Evolutionary conservation across 306 rosid genomes (phyloP).

Genomic region (Urtica urens): DNA sequence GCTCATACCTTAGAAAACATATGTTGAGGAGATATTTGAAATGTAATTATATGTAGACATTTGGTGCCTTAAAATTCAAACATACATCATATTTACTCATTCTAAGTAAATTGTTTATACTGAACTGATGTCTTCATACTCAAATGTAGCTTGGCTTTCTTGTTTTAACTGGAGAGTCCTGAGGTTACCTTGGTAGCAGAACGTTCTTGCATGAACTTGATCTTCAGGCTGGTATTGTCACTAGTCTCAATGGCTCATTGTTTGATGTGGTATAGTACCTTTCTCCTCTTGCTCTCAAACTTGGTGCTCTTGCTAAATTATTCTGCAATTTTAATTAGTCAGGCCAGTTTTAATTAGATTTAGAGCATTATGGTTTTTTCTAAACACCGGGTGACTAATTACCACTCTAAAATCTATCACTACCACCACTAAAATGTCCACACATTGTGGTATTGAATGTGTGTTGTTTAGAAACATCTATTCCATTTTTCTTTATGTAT

Average conservation of each 20-base stretch:
- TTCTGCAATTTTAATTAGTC: constrained; percentile 2
- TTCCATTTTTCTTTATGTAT: neutral
- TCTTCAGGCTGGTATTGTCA: constrained; percentile 70
- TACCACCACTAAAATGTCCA: no score
- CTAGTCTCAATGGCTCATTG: constrained; percentile 52
- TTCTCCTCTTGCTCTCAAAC: constrained; percentile 8
- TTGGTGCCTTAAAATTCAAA: no score
- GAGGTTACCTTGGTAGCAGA: constrained; percentile 99
- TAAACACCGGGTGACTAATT: no score
- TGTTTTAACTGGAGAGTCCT: constrained; percentile 80
- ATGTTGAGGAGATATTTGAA: no score
- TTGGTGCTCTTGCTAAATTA: constrained; percentile 1
- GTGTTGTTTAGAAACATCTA: no score
- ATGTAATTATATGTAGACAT: no score
- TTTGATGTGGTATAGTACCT: constrained; percentile 61
- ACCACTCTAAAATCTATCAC: no score
- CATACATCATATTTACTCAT: no score
- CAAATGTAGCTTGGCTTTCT: constrained; percentile 73
- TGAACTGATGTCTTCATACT: constrained; percentile 31
- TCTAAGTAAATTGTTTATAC: neutral
- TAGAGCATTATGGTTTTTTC: no score
- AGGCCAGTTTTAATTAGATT: no score
- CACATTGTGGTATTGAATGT: no score
- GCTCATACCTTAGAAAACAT: no score
- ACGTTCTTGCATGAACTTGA: constrained; percentile 81